A percentile compares a stretch with the other conserved stretches of the same genome.
phyloP scores from a whole-genome alignment of 805 yeast species.

The Sugiyamaella floridensis region DNA sequence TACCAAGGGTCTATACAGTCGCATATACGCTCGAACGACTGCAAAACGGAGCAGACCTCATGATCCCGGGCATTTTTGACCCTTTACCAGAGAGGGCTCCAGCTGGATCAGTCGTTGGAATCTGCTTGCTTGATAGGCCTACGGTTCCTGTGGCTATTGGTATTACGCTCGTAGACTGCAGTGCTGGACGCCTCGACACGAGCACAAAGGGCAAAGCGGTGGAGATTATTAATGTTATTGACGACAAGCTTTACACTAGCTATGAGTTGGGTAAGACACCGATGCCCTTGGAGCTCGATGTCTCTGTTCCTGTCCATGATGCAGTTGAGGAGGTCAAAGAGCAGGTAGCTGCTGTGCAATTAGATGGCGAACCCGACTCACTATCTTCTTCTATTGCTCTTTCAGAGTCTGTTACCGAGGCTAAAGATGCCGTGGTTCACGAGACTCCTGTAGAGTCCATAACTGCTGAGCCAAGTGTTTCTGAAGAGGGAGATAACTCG shows the following conservation, averaged over 20 bases:
- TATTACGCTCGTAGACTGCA: conserved; percentile 35
- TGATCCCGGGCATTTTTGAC: conserved; percentile 41
- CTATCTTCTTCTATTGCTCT: background rate
- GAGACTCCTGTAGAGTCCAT: conserved; percentile 7
- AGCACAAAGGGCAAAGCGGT: conserved; percentile 78
- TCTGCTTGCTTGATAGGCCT: conserved; percentile 59
- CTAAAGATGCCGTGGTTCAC: conserved; percentile 14
- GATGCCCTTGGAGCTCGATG: conserved; percentile 37
- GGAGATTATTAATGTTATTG: conserved; percentile 54
- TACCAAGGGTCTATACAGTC: conserved; percentile 69
- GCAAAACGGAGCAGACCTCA: conserved; percentile 63
- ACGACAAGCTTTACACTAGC: conserved; percentile 54
- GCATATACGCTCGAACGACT: conserved; percentile 63
- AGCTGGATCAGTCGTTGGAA: conserved; percentile 60
- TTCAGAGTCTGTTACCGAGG: background rate
- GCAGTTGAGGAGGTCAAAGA: conserved; percentile 21
- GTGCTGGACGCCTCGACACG: conserved; percentile 31
- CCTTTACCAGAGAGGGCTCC: conserved; percentile 46
- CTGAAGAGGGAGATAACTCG: background rate
- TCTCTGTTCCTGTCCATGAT: conserved; percentile 9
- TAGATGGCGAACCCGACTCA: background rate
- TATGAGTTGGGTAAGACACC: conserved; percentile 41
- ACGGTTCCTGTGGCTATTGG: conserved; percentile 70
- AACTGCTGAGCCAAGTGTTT: conserved; percentile 8
- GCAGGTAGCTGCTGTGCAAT: background rate